Conservation (phyloP, 1,139 yeast species). For the Zygosaccharomyces sapae region DNA sequence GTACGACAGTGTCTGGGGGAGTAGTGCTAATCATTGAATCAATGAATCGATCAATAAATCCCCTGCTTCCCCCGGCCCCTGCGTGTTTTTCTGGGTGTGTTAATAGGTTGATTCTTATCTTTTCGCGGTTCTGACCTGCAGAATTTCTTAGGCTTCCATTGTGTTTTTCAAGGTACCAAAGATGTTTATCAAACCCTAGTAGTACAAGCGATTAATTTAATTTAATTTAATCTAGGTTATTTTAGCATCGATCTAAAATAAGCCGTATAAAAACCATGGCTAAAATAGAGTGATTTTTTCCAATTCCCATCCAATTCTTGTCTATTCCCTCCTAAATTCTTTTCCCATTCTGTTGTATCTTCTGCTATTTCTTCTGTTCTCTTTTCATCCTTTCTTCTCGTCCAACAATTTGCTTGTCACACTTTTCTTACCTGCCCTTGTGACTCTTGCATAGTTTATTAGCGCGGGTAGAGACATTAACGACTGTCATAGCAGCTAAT, state of each 20-base stretch:
- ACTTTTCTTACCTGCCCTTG: not conserved
- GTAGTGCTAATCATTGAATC: too few relatives aligned
- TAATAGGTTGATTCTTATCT: too few relatives aligned
- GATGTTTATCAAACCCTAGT: not conserved
- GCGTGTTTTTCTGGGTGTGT: too few relatives aligned
- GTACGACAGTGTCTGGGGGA: too few relatives aligned
- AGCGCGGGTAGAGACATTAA: not conserved
- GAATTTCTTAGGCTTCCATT: too few relatives aligned
- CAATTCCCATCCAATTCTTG: not conserved
- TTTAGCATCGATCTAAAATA: not conserved
- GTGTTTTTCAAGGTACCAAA: not conserved
- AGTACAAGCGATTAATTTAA: not conserved
- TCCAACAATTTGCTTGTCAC: not conserved
- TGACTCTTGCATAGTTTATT: not conserved
- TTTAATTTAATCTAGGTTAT: too few relatives aligned
- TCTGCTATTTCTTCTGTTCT: not conserved
- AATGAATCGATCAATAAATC: too few relatives aligned
- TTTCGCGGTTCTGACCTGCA: not conserved
- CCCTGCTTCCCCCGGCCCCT: too few relatives aligned
- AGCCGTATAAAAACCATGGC: not conserved
- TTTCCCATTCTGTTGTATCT: too few relatives aligned
- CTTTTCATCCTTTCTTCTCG: not conserved
- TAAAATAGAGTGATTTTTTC: not conserved
- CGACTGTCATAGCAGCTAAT: not conserved
- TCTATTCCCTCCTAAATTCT: not conserved